Conservation (phyloP, 108 stramenopile genomes). For the Nitzschia palea region DNA sequence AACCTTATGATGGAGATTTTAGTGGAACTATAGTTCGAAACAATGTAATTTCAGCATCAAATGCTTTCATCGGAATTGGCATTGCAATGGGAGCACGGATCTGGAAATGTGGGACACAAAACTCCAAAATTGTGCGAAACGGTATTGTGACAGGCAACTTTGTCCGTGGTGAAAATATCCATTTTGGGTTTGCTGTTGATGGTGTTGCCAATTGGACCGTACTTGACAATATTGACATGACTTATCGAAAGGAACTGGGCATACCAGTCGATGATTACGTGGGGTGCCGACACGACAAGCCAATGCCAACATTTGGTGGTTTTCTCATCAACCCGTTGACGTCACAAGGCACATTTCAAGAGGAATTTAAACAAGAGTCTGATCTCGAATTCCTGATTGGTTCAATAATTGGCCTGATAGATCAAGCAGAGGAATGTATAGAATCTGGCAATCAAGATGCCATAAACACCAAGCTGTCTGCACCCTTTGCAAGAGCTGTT, state of each 20-base stretch:
- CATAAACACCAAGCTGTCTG: neutral
- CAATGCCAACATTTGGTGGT: neutral
- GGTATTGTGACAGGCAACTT: neutral
- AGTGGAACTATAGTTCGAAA: neutral
- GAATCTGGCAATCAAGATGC: neutral
- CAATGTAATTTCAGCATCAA: neutral
- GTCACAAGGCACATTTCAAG: neutral
- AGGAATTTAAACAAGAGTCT: neutral
- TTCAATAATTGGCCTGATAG: neutral
- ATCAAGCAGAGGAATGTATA: neutral
- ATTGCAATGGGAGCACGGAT: neutral
- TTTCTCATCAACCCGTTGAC: neutral
- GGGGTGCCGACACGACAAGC: neutral
- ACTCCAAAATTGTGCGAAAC: neutral
- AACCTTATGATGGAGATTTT: conserved; percentile 2
- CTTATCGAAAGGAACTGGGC: neutral
- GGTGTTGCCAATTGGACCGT: neutral
- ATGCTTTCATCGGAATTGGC: neutral
- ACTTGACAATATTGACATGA: neutral
- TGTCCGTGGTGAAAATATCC: neutral
- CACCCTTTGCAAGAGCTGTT: neutral
- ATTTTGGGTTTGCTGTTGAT: neutral
- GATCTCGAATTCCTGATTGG: neutral
- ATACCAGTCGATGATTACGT: neutral
- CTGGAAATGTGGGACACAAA: neutral